Base-by-base conservation (phyloP, 73 alveolate genomes). In the Blepharisma stoltei region DNA sequence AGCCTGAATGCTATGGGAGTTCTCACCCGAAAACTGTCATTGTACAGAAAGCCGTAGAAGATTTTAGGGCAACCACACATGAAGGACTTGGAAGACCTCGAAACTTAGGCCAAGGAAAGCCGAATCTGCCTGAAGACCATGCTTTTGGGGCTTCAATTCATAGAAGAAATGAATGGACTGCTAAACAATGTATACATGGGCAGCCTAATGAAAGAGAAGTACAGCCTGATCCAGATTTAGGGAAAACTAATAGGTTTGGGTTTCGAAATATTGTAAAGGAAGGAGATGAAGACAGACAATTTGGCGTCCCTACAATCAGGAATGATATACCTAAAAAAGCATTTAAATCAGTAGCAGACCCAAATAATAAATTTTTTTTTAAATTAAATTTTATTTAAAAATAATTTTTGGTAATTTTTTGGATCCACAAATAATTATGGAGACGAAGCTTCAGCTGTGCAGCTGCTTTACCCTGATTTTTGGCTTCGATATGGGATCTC, bases 231-330 rank as follows among this genome's bases (percentile, higher is more conserved):
- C 43, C 50, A 20, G 98, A 92, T 79, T 88, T 92, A 41, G 98
- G 98, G 7, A 89, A 90, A 70, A 82, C 92, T 53, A 70, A 50
- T 50, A 80, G 88, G 67, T 70, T 82, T 37, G 92, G 92, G n/a
- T 84, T 86, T 86, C 80, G 90, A 54, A 88, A 88, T 71, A 80
- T 45, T 23, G 89, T 85, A 54, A 85, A 80, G 68, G 83, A 79
- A 48, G 88, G 91, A 71, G 98, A 92, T 77, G 81, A 67, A 65
- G 77, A 78, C 70, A 86, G 95, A 76, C 67, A 78, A 41, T 92
- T 90, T 76, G 98, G 98, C 44, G 91, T 90, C 23, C 98, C 98
- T 9, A 87, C 93, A 46, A 87, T 92, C 68, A 89, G 98, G 86
- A 86, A 84, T 55, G 98, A 92, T 78, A 87, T 92, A 45, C 95